Base-by-base conservation (phyloP, 306 rosid genomes). In the Canavalia ensiformis region DNA sequence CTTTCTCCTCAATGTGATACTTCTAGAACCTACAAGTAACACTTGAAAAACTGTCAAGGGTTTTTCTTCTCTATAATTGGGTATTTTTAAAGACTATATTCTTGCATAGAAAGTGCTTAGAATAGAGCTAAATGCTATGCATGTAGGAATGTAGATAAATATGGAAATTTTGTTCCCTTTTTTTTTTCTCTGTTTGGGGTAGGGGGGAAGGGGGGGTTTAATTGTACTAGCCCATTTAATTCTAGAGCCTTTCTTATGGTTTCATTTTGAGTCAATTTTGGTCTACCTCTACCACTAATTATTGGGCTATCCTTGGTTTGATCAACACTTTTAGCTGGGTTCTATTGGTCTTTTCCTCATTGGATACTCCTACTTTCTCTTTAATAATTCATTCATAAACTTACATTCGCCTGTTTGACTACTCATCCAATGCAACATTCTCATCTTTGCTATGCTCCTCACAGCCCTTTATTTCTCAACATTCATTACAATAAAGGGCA, bases 141-240 rank as follows among this genome's bases (percentile, higher is more conserved):
- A 39, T 6, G 52, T 7, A 29, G 56, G 35, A 67, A 34, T 31
- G 42, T 44, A 31, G 12, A 52, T 78, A 41, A 54, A 35, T 10
- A 72, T 64, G 68, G 30, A 12, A 51, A 11, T 7, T 2, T 12
- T 39, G 34, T 72, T 50, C 30, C n/a, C 4, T 2, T 50, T 50
- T 65, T 6, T 62, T 11, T 3, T 30, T 33, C 51, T 54, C 31
- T 35, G 4, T 29, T 58, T 75, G 68, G 9, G 73, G 30, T 75
- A 42, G 57, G 4, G 72, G 39, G 47, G 45, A 34, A 9, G 55
- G 4, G 72, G 39, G 47, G 45, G 49, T 8, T 42, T 18, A 59
- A 44, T 45, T 60, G 31, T 58, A 13, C 34, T 75, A 45, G 35
- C 79, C 33, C 49, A 64, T 39, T 64, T 64, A 37, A n/a, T 7